Evolutionary conservation across 2,329 filamentous ascomycete species (phyloP).

Genomic region (Pseudocercospora ulei): DNA sequence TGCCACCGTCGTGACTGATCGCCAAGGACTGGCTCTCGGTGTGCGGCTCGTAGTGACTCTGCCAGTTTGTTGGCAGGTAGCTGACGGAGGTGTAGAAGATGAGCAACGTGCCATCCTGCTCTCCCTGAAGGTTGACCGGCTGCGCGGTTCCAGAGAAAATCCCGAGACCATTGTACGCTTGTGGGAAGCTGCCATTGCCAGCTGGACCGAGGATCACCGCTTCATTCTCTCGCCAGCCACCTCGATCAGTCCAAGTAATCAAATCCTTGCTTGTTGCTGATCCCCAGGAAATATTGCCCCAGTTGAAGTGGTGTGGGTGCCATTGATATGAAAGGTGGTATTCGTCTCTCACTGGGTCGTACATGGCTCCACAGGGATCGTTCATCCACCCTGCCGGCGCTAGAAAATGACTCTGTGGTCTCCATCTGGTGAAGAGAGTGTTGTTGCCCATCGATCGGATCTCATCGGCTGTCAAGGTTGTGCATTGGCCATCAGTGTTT

Average conservation of each 20-base stretch:
- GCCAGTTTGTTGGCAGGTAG: constrained; percentile 41
- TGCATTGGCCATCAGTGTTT: constrained; percentile 17
- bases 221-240: constrained; percentile 41
- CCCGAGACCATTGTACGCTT: constrained; percentile 43
- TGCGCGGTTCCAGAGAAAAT: constrained; percentile 47
- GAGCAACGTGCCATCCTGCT: constrained; percentile 41
- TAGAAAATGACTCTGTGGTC: constrained; percentile 41
- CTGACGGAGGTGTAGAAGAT: constrained; percentile 44
- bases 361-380: constrained; percentile 45
- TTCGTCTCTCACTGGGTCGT: constrained; percentile 40
- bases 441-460: constrained; percentile 39
- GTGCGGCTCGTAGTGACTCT: constrained; percentile 37
- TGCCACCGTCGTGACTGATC: constrained; percentile 40
- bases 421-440: constrained; percentile 43
- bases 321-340: constrained; percentile 50
- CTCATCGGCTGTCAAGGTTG: constrained; percentile 29
- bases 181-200: constrained; percentile 31
- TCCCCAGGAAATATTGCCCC: constrained; percentile 45
- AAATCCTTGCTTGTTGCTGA: constrained; percentile 46
- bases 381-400: constrained; percentile 45
- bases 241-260: constrained; percentile 38
- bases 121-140: constrained; percentile 42
- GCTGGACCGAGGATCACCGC: constrained; percentile 37
- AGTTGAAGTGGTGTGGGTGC: constrained; percentile 42
- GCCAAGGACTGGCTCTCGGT: constrained; percentile 43